A percentile compares a stretch with the other conserved stretches of the same genome.
Conservation (phyloP, 2,329 filamentous ascomycete genomes). For the Xylaria sp. region DNA sequence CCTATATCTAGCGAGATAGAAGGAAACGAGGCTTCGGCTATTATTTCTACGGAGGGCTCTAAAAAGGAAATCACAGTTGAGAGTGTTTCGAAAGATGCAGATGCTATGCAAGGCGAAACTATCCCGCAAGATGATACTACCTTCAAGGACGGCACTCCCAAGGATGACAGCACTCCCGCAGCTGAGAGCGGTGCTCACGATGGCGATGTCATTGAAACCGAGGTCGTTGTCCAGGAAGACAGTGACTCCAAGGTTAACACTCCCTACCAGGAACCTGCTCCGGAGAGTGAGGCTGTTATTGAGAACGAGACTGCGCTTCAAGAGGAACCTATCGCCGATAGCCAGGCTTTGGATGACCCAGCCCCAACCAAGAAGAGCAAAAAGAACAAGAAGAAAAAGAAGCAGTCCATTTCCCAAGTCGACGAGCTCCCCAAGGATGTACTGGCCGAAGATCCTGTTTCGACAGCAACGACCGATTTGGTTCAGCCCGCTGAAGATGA, state of each 20-base stretch:
- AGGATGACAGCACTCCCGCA: not conserved
- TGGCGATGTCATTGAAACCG: not conserved
- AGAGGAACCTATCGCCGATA: conserved; percentile 5
- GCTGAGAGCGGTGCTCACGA: not conserved
- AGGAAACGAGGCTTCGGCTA: not conserved
- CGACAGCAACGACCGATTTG: not conserved
- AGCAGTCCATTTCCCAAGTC: conserved; percentile 14
- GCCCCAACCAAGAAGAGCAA: conserved; percentile 38
- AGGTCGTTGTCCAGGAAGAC: not conserved
- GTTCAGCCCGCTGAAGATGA: conserved; percentile 8
- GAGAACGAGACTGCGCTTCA: conserved; percentile 1
- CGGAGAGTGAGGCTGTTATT: not conserved
- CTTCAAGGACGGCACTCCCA: not conserved
- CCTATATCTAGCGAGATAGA: not conserved
- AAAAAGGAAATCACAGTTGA: conserved; percentile 9
- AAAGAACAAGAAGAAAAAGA: conserved; percentile 51
- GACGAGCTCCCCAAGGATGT: conserved; percentile 14
- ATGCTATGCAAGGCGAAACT: not conserved
- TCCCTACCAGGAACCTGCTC: not conserved
- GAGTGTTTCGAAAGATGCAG: not conserved
- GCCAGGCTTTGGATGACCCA: conserved; percentile 27
- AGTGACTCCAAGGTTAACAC: not conserved
- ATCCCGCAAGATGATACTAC: not conserved
- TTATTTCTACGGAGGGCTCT: not conserved
- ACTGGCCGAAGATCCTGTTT: not conserved